phyloP scores from a whole-genome alignment of 2,329 filamentous ascomycete genomes.

The Arthrobotrys sinensis region DNA sequence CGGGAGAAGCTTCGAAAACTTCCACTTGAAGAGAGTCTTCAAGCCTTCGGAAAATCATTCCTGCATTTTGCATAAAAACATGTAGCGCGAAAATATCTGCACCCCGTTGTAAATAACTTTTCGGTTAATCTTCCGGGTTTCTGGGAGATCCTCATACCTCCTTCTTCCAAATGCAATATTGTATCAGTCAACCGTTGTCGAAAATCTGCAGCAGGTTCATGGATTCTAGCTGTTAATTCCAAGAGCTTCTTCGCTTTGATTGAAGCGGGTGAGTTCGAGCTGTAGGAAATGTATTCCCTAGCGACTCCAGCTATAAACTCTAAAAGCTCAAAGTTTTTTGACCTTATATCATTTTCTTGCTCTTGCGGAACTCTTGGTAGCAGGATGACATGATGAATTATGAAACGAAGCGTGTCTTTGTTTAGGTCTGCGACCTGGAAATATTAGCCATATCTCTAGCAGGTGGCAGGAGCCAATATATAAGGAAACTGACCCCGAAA shows the following conservation, averaged over 20 bases:
- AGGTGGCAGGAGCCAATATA: background rate
- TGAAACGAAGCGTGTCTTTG: slow-evolving; percentile 22
- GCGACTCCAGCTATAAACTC: slow-evolving; percentile 10
- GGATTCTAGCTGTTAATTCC: background rate
- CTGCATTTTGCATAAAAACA: slow-evolving; percentile 70
- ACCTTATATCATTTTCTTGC: slow-evolving; percentile 1
- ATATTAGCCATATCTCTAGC: background rate
- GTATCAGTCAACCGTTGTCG: slow-evolving; percentile 4
- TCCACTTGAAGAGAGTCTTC: slow-evolving; percentile 66
- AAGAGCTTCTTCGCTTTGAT: slow-evolving; percentile 11
- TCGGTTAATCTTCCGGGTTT: background rate
- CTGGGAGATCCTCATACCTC: background rate
- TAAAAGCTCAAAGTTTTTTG: slow-evolving; percentile 7
- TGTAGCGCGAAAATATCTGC: slow-evolving; percentile 67
- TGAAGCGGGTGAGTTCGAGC: background rate
- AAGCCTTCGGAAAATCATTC: slow-evolving; percentile 67
- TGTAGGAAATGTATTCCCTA: background rate
- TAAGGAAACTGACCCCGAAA: background rate
- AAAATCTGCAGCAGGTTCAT: slow-evolving; percentile 17
- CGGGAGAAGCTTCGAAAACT: slow-evolving; percentile 70
- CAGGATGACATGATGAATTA: slow-evolving; percentile 33
- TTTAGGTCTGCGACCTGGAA: background rate
- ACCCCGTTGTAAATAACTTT: background rate
- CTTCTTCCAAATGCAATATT: background rate
- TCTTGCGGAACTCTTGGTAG: slow-evolving; percentile 34